Evolutionary conservation across 225 moss, liverwort and hornwort species (phyloP), one percentile per base, ranked within the genome.

Genomic region (Thuidium tamariscinum): DNA sequence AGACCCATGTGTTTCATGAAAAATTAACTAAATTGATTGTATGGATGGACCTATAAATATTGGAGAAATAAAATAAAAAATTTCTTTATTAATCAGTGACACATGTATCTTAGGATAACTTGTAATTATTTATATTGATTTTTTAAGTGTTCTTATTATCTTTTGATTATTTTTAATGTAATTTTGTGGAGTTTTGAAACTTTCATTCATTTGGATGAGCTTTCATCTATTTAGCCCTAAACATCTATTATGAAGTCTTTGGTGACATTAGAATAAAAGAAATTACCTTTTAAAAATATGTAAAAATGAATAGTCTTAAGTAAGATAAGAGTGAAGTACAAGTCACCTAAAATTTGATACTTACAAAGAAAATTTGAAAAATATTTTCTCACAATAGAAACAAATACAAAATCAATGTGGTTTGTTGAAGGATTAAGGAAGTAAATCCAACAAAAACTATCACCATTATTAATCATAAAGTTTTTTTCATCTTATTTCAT

Each of bases 381-480:
- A 18, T 18, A 0, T 46, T 19, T 30, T 29, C 0, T 11, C 11
- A 32, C 1, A 16, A 11, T 44, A 44, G 1, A 10, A 30, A 15
- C 0, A 30, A 44, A 18, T 71, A 46, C 11, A 48, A 49, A 49
- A 19, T 3, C 0, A 0, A 1, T 7, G 1, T 32, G 7, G 18
- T 46, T 44, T 72, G 11, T 46, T 46, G 2, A 18, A 46, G 1
- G 7, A 34, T 20, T 1, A 20, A 74, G 20, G 7, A 0, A 7
- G 0, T 32, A 20, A 34, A 4, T 0, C 32, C 12, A 51, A 74
- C 20, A 34, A 4, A 34, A 34, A 34, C 5, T 48, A 7, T 19
- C 0, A 0, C 6, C 4, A 30, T 0, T 15, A 0, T 11, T 4
- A 73, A 48, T 48, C 1, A 11, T 5, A 48, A 30, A 16, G 13